Conservation (phyloP, 2,329 filamentous ascomycete species). For the Microcyclospora pomicola region DNA sequence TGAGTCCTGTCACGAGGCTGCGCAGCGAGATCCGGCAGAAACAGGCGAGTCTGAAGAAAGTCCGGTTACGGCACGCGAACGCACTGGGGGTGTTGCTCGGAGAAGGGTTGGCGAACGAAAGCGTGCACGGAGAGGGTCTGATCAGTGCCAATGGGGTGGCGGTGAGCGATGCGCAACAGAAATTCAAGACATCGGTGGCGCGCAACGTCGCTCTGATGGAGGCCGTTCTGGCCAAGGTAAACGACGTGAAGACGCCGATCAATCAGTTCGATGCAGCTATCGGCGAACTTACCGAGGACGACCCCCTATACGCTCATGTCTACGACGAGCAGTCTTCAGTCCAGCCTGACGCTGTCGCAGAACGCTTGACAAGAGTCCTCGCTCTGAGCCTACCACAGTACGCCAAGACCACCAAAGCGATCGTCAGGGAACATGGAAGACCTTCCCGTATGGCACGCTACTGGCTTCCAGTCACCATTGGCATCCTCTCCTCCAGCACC, state of each 20-base stretch:
- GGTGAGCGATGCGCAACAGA: constrained; percentile 19
- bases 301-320: constrained; percentile 32
- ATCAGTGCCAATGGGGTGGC: constrained; percentile 12
- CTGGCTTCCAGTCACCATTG: constrained; percentile 64
- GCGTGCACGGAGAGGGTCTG: constrained; percentile 20
- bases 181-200: constrained; percentile 64
- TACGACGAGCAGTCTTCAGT: constrained; percentile 24
- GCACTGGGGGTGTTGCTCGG: constrained; percentile 78
- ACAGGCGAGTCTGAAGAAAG: constrained; percentile 53
- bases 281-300: constrained; percentile 41
- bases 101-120: constrained; percentile 56
- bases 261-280: constrained; percentile 43
- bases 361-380: constrained; percentile 56
- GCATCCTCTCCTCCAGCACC: constrained; percentile 73
- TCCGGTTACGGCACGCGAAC: constrained; percentile 70
- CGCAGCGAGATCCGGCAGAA: constrained; percentile 64
- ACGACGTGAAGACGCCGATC: constrained; percentile 42
- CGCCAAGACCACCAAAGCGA: constrained; percentile 37
- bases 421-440: constrained; percentile 55
- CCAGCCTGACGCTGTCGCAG: constrained; percentile 44
- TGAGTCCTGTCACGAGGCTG: constrained; percentile 65
- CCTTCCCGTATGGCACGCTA: constrained; percentile 67
- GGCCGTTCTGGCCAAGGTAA: constrained; percentile 61
- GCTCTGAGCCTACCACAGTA: constrained; percentile 56
- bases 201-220: constrained; percentile 77